These are phyloP conservation scores for Trichocladium antarcticum DNA, from an alignment of 495 filamentous ascomycete genomes.

Conservation along the genomic window DNA sequence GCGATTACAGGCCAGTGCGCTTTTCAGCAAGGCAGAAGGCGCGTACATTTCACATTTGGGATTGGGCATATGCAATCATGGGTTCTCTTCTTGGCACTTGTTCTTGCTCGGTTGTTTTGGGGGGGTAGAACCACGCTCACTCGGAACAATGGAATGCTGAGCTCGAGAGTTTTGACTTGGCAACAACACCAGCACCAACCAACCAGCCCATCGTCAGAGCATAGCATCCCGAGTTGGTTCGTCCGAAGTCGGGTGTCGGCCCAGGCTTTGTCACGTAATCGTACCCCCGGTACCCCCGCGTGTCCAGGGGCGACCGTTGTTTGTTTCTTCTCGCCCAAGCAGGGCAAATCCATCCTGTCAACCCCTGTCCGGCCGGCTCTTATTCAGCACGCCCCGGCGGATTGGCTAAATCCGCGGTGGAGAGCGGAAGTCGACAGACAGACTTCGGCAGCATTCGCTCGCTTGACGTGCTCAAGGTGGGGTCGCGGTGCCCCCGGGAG, in stretches of 20 bases:
- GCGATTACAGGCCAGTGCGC: neutral
- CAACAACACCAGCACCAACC: neutral
- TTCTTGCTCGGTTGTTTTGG: conserved; percentile 7
- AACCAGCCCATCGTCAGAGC: too few species aligned
- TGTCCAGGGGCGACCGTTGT: too few species aligned
- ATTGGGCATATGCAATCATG: conserved; percentile 15
- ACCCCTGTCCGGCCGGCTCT: conserved; percentile 5
- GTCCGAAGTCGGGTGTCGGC: conserved; percentile 3
- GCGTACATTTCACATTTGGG: conserved; percentile 14
- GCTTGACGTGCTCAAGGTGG: neutral
- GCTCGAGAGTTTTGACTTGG: too few species aligned
- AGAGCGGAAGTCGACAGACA: neutral
- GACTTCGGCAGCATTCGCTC: neutral
- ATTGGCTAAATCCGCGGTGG: conserved; percentile 18
- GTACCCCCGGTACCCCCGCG: too few species aligned
- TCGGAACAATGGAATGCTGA: too few species aligned
- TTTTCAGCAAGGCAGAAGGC: neutral
- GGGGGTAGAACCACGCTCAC: too few species aligned
- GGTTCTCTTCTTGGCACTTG: conserved; percentile 12
- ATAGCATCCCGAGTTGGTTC: conserved; percentile 2
- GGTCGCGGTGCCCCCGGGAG: too few species aligned
- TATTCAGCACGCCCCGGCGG: conserved; percentile 8
- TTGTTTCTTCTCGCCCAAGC: too few species aligned
- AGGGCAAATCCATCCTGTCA: neutral
- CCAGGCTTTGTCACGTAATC: too few species aligned